Evolutionary conservation across 2,329 filamentous ascomycete genomes (phyloP).

Genomic region (Pestalotiopsis fici): DNA sequence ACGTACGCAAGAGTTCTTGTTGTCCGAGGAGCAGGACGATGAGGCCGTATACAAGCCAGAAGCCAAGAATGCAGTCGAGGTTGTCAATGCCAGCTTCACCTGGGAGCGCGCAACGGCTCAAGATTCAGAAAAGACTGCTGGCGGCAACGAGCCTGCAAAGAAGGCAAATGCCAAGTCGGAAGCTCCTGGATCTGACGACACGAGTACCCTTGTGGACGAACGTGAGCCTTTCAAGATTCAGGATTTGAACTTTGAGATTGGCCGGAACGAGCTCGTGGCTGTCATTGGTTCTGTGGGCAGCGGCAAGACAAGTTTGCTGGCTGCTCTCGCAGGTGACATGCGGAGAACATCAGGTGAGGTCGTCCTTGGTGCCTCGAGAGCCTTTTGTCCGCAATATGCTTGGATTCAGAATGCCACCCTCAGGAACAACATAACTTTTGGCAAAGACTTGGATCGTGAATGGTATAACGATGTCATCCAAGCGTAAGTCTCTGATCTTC

Average conservation of each 20-base stretch:
- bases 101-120: slow-evolving; percentile 74
- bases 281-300: slow-evolving; percentile 90
- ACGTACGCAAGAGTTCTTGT: slow-evolving; percentile 84
- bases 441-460: slow-evolving; percentile 69
- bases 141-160: slow-evolving; percentile 32
- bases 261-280: slow-evolving; percentile 75
- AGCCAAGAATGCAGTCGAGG: slow-evolving; percentile 68
- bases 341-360: slow-evolving; percentile 75
- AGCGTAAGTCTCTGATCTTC: slow-evolving; percentile 51
- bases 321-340: slow-evolving; percentile 93
- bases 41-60: slow-evolving; percentile 59
- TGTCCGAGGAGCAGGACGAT: slow-evolving; percentile 83
- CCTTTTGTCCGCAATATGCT: slow-evolving; percentile 94
- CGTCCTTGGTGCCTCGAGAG: slow-evolving; percentile 74
- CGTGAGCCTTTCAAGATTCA: slow-evolving; percentile 73
- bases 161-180: slow-evolving; percentile 20
- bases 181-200: slow-evolving; percentile 48
- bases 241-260: slow-evolving; percentile 66
- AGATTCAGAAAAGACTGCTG: slow-evolving; percentile 48
- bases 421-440: slow-evolving; percentile 88
- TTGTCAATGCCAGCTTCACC: slow-evolving; percentile 77
- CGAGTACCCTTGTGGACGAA: slow-evolving; percentile 58
- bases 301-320: slow-evolving; percentile 87
- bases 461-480: slow-evolving; percentile 88
- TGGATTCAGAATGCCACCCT: slow-evolving; percentile 96